phyloP scores from a whole-genome alignment of 2,329 filamentous ascomycete species.

The Colletotrichum sp. region DNA sequence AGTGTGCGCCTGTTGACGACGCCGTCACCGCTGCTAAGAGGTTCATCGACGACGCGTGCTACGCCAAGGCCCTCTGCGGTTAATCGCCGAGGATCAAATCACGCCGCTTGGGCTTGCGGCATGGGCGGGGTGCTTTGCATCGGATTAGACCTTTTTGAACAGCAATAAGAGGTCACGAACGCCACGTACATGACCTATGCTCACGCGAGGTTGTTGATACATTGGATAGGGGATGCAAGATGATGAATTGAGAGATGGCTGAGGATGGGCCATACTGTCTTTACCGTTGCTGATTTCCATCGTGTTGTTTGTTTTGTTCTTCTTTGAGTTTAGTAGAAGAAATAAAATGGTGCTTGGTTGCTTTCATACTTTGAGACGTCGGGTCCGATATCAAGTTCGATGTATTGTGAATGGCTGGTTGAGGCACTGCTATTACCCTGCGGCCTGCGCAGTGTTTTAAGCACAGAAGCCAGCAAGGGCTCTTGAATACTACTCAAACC shows the following conservation, averaged over 20 bases:
- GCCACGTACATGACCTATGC: background rate
- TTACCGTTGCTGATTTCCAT: background rate
- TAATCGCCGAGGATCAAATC: background rate
- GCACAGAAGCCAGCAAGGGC: background rate
- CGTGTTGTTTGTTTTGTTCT: background rate
- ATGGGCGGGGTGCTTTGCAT: fast-evolving
- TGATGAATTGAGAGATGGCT: background rate
- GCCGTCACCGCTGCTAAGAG: fast-evolving
- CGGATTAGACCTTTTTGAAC: fast-evolving
- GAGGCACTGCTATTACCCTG: background rate
- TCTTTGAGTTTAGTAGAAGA: background rate
- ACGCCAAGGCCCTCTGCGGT: background rate
- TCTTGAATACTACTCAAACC: background rate
- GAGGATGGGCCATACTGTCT: background rate
- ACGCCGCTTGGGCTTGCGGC: background rate
- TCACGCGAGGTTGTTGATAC: background rate
- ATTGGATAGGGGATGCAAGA: background rate
- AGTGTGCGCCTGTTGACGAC: background rate
- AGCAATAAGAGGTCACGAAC: background rate
- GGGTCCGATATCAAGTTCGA: background rate
- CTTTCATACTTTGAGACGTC: background rate
- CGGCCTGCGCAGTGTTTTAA: background rate
- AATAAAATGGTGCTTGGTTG: background rate
- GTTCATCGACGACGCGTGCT: background rate
- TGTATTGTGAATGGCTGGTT: background rate